A percentile compares a stretch with the other conserved stretches of the same genome.
phyloP scores from a whole-genome alignment of 140 eudicot genomes.

The Stevia rebaudiana region DNA sequence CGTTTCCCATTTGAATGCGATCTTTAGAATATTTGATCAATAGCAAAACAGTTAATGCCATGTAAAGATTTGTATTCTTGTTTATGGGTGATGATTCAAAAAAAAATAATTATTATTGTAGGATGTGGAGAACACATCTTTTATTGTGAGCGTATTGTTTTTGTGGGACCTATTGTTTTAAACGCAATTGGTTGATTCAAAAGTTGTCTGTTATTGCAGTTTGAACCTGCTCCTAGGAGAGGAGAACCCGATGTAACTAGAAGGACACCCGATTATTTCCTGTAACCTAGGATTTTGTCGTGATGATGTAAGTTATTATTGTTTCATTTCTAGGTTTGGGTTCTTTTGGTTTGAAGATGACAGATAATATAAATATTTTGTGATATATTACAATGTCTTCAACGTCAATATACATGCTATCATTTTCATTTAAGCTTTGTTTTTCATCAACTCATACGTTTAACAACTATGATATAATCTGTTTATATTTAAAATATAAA shows the following conservation, averaged over 20 bases:
- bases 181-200: not conserved
- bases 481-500: no score
- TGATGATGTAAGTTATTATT: constrained; percentile 28
- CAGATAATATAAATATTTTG: not conserved
- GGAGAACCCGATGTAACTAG: constrained; percentile 97
- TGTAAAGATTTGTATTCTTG: not conserved
- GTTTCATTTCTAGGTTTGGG: not conserved
- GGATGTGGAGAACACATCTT: not conserved
- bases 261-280: constrained; percentile 91
- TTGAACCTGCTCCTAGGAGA: constrained; percentile 98
- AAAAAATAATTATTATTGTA: not conserved
- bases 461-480: no score
- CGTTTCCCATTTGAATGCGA: not conserved
- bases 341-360: not conserved
- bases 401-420: not conserved
- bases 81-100: not conserved
- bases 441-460: no score
- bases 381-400: not conserved
- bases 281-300: constrained; percentile 32
- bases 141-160: not conserved
- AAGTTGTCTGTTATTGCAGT: constrained; percentile 39
- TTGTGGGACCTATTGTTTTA: not conserved
- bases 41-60: not conserved
- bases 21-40: not conserved
- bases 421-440: no score